Conservation (phyloP, 1,284 basidiomycete genomes). For the Moesziomyces sp. region DNA sequence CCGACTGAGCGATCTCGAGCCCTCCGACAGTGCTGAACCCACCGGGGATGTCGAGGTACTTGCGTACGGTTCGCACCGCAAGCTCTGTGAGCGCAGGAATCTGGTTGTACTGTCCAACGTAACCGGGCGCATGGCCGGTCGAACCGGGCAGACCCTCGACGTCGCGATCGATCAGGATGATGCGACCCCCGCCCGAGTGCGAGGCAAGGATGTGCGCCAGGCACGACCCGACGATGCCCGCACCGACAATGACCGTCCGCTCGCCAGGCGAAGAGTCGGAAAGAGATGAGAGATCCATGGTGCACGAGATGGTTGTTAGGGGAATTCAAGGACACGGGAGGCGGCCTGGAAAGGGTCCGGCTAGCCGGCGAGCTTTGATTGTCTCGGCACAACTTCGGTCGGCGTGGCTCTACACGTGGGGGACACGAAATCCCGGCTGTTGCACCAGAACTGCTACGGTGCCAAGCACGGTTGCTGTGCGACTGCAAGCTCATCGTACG, state of each 20-base stretch:
- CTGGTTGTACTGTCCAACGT: slow-evolving; percentile 18
- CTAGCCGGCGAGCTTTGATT: no score
- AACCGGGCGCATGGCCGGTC: slow-evolving; percentile 20
- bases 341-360: no score
- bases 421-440: no score
- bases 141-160: slow-evolving; percentile 5
- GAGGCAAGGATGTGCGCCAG: slow-evolving; percentile 6
- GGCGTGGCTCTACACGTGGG: no score
- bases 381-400: no score
- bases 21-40: slow-evolving; percentile 8
- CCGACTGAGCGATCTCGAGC: slow-evolving; percentile 5
- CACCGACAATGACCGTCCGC: slow-evolving; percentile 6
- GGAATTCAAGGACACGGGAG: no score
- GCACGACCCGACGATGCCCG: slow-evolving; percentile 16
- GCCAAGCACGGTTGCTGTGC: no score
- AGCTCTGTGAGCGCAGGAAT: slow-evolving; percentile 11
- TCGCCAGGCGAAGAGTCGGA: no score
- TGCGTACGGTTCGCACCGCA: neutral
- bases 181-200: neutral
- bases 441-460: no score
- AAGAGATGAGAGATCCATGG: no score
- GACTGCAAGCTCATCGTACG: no score
- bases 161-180: slow-evolving; percentile 14
- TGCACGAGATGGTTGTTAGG: no score
- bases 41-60: slow-evolving; percentile 2